Evolutionary conservation across 371 early-diverging fungal species (phyloP), one percentile per base, ranked within the genome.

Genomic region (Paraphysoderma sedebokerense): DNA sequence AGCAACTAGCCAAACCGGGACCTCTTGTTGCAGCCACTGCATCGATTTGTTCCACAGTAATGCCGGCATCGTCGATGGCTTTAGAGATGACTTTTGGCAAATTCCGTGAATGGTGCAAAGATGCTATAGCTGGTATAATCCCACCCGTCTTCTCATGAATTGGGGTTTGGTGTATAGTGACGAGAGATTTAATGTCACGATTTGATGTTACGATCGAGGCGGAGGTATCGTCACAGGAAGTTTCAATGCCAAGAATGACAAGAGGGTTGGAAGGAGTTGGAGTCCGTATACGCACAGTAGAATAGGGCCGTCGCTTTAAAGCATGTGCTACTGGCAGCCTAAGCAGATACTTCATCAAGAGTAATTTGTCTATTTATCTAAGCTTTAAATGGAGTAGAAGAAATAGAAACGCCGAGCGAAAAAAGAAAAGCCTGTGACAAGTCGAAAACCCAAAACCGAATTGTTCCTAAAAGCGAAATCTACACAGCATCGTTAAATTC

Each of bases 211-310:
- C 82, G 35, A 87, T 63, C 2, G 85, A 81, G 11, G 80, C 83
- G 5, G 79, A 78, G 6, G 86, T 85, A 54, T 87, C 87, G 54
- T 87, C 87, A 57, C 86, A 87, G 5, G 82, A 81, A 11, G 85
- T 77, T 48, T 85, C 85, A 39, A 86, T 76, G 7, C 82, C 86
- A 4, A 85, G 65, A 12, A 80, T 67, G 44, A 44, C 22, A n/a
- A n/a, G n/a, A n/a, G n/a, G n/a, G n/a, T n/a, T n/a, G n/a, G n/a
- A n/a, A n/a, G n/a, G n/a, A n/a, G n/a, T n/a, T n/a, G n/a, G n/a
- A n/a, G n/a, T n/a, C n/a, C n/a, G n/a, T n/a, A n/a, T n/a, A n/a
- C n/a, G n/a, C n/a, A n/a, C n/a, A n/a, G n/a, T n/a, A n/a, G n/a
- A n/a, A n/a, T n/a, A n/a, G n/a, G n/a, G n/a, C n/a, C n/a, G n/a